Base-by-base conservation (phyloP, 169 alveolate species). In the Eimeria sp. region DNA sequence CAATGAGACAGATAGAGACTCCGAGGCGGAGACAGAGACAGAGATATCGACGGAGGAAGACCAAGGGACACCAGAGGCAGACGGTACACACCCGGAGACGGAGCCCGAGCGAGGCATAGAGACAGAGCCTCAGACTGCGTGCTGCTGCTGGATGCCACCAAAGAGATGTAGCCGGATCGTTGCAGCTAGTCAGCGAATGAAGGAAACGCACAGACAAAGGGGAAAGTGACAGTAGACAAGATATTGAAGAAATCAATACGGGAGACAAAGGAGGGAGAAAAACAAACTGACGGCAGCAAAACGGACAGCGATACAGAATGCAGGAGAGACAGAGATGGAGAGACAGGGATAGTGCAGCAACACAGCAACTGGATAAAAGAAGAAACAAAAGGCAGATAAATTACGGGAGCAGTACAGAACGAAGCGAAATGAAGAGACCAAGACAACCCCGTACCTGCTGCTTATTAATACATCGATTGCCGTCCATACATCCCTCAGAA, bases 401-500 rank as follows among this genome's bases (percentile, higher is more conserved):
- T 6, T 8, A n/a, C 23, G 20, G 43, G 27, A 27, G 27, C 43
- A 25, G 76, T 0, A 25, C 20, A 66, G 46, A 66, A n/a, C 2
- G 43, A n/a, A 6, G 37, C n/a, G 6, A 74, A 74, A 37, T 13
- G 16, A 23, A 56, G 4, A 30, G 4, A 30, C 40, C 2, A 40
- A 40, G 13, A 8, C 18, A 30, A 6, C 37, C 62, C 66, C 83
- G 9, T n/a, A 64, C 93, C 43, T 85, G 93, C 82, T 85, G 76
- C 80, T 85, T 85, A 37, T 85, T 85, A 82, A 64, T 64, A 68
- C 93, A 85, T 64, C 93, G 54, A 30, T 85, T 85, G 93, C 93
- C 93, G 46, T 85, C 93, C 46, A 40, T 85, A 49, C 77, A 85
- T 11, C 93, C 93, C 56, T 85, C 93, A 40, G 66, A 8, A 46